Conservation (phyloP, 495 filamentous ascomycete species). For the Lasiosphaeria ovina region DNA sequence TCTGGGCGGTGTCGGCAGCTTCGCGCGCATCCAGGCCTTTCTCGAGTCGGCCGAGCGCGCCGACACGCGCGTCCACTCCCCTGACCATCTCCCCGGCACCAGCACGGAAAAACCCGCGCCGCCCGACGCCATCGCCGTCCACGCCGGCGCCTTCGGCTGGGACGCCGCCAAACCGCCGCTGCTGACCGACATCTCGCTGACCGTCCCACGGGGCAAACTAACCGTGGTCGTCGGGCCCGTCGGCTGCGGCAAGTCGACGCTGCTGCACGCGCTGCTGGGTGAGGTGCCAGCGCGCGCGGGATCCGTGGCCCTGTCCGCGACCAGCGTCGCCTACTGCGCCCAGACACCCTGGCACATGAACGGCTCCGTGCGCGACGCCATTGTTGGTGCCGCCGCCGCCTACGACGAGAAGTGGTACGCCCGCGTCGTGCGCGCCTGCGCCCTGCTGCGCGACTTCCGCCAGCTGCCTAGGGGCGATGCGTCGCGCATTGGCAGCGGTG, state of each 20-base stretch:
- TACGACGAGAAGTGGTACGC: constrained; percentile 40
- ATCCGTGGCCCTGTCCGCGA: constrained; percentile 22
- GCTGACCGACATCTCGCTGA: constrained; percentile 42
- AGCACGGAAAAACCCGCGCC: constrained; percentile 8
- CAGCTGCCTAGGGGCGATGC: constrained; percentile 34
- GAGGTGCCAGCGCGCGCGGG: constrained; percentile 47
- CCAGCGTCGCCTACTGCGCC: constrained; percentile 34
- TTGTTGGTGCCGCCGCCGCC: constrained; percentile 24
- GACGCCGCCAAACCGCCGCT: constrained; percentile 44
- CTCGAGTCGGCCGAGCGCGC: constrained; percentile 41
- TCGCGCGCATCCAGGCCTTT: constrained; percentile 59
- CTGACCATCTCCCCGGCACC: neutral
- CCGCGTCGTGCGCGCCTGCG: constrained; percentile 38
- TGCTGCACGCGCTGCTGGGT: constrained; percentile 57
- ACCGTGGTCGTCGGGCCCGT: constrained; percentile 59
- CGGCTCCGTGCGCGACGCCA: constrained; percentile 37
- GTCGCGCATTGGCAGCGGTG: constrained; percentile 34
- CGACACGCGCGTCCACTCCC: constrained; percentile 16
- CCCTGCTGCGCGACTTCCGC: constrained; percentile 34
- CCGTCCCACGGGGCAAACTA: constrained; percentile 31
- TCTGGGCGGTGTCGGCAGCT: constrained; percentile 55
- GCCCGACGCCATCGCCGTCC: constrained; percentile 35
- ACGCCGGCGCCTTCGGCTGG: constrained; percentile 54
- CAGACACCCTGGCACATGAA: constrained; percentile 37
- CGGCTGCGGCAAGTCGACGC: constrained; percentile 59